These are phyloP conservation scores for Calvatia gigantea DNA, from an alignment of 768 basidiomycete genomes.

Conservation along the genomic window DNA sequence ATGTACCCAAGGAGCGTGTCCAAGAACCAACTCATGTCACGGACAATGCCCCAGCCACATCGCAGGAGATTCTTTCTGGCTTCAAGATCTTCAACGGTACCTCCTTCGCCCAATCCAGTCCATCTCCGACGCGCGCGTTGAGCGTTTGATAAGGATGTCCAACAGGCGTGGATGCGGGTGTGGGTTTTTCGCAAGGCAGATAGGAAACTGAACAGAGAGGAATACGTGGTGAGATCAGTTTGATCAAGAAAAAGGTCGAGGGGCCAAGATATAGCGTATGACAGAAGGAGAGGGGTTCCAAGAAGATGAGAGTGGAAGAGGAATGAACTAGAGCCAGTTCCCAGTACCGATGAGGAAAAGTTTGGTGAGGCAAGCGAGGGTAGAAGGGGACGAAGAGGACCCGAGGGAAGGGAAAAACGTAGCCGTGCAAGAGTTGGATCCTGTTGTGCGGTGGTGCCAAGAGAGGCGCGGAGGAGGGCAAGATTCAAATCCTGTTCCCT, in stretches of 20 bases:
- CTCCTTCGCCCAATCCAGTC: slow-evolving; percentile 87
- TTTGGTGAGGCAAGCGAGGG: slow-evolving; percentile 56
- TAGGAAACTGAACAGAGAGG: slow-evolving; percentile 76
- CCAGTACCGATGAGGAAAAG: slow-evolving; percentile 35
- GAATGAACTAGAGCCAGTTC: slow-evolving; percentile 34
- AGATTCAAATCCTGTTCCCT: slow-evolving; percentile 89
- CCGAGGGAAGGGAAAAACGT: slow-evolving; percentile 74
- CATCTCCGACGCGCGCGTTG: slow-evolving; percentile 82
- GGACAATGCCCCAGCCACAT: slow-evolving; percentile 82
- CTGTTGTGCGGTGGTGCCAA: slow-evolving; percentile 86
- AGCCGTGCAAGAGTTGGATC: slow-evolving; percentile 74
- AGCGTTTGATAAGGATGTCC: slow-evolving; percentile 82
- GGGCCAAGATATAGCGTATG: slow-evolving; percentile 79
- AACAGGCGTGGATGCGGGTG: slow-evolving; percentile 72
- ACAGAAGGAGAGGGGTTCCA: slow-evolving; percentile 70
- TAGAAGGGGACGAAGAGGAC: slow-evolving; percentile 77
- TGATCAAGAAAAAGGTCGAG: slow-evolving; percentile 85
- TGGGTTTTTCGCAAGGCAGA: slow-evolving; percentile 84
- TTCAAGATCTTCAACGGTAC: slow-evolving; percentile 67
- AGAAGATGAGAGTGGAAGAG: slow-evolving; percentile 74
- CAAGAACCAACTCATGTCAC: slow-evolving; percentile 91
- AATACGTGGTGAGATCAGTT: slow-evolving; percentile 71
- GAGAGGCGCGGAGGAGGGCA: slow-evolving; percentile 80
- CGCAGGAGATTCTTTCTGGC: slow-evolving; percentile 63
- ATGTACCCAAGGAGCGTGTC: slow-evolving; percentile 81